These are phyloP conservation scores for Lentinus tigrinus DNA, from an alignment of 768 basidiomycete genomes.

Conservation along the genomic window DNA sequence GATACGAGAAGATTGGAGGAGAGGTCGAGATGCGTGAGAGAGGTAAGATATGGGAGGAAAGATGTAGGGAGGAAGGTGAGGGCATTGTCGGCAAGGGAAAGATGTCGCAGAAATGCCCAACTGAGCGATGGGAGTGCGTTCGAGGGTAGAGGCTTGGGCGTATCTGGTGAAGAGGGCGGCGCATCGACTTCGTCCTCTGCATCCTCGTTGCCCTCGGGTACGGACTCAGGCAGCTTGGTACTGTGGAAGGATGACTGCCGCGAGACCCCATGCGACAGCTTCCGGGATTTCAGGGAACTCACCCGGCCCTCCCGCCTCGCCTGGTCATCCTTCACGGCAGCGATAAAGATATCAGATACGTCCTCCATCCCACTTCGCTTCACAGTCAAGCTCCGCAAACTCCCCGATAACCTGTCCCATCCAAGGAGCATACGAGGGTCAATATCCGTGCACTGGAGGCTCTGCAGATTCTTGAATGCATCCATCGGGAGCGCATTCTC, in stretches of 20 bases:
- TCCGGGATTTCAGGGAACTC: constrained; percentile 45
- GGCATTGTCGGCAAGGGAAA: constrained; percentile 78
- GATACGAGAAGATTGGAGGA: constrained; percentile 90
- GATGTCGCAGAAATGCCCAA: constrained; percentile 75
- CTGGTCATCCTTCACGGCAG: constrained; percentile 74
- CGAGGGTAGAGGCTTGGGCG: constrained; percentile 31
- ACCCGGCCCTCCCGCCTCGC: constrained; percentile 57
- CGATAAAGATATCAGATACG: constrained; percentile 71
- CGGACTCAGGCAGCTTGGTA: constrained; percentile 54
- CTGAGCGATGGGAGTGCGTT: constrained; percentile 53
- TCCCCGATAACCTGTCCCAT: constrained; percentile 76
- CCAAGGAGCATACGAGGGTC: constrained; percentile 82
- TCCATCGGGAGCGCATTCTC: constrained; percentile 79
- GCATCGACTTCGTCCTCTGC: constrained; percentile 21
- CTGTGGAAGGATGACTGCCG: constrained; percentile 47
- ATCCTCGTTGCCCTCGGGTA: constrained; percentile 51
- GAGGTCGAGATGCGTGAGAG: constrained; percentile 81
- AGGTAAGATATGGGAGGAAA: constrained; percentile 62
- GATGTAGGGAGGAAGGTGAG: constrained; percentile 78
- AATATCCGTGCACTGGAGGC: constrained; percentile 71
- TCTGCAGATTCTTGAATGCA: constrained; percentile 81
- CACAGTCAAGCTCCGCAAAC: constrained; percentile 71
- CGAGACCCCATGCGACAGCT: constrained; percentile 30
- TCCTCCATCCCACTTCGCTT: constrained; percentile 82
- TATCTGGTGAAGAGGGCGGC: constrained; percentile 18